Evolutionary conservation across 2,329 filamentous ascomycete genomes (phyloP).

Genomic region (Pseudovirgaria hyperparasitica): DNA sequence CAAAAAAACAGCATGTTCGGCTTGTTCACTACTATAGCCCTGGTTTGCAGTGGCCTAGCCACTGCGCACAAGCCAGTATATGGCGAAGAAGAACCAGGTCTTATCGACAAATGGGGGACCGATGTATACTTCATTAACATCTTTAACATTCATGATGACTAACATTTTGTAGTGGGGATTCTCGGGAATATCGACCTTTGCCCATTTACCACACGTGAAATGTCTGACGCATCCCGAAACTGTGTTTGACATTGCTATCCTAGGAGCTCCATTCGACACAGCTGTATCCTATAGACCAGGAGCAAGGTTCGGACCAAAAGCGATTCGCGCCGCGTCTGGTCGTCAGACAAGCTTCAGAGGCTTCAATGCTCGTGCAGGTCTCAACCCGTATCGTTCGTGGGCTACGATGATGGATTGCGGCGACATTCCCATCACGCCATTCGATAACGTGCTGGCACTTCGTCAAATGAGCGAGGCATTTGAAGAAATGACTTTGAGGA

Average conservation of each 20-base stretch:
- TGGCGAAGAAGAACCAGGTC: too few species aligned
- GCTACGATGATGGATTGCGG: conserved; percentile 76
- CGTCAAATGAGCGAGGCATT: conserved; percentile 77
- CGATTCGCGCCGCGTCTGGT: conserved; percentile 71
- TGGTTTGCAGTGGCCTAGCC: too few species aligned
- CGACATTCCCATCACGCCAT: conserved; percentile 75
- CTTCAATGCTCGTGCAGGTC: conserved; percentile 67
- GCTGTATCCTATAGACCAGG: conserved; percentile 34
- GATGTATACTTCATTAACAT: conserved; percentile 16
- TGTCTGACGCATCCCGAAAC: conserved; percentile 34
- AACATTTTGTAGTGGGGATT: conserved; percentile 46
- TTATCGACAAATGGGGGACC: conserved; percentile 31
- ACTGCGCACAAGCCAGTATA: conserved; percentile 8
- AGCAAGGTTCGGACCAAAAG: conserved; percentile 69
- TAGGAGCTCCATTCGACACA: conserved; percentile 38
- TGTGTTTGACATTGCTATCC: conserved; percentile 34
- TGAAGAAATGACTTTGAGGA: conserved; percentile 48
- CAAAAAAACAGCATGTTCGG: too few species aligned
- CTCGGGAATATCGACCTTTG: conserved; percentile 51
- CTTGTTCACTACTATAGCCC: too few species aligned
- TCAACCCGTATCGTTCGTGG: conserved; percentile 77
- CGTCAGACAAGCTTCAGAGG: conserved; percentile 69
- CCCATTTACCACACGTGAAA: conserved; percentile 34
- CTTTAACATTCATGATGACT: conserved; percentile 6
- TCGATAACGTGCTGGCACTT: conserved; percentile 73